Evolutionary conservation across 305 asterid species (phyloP).

Genomic region (Andrographis paniculata): DNA sequence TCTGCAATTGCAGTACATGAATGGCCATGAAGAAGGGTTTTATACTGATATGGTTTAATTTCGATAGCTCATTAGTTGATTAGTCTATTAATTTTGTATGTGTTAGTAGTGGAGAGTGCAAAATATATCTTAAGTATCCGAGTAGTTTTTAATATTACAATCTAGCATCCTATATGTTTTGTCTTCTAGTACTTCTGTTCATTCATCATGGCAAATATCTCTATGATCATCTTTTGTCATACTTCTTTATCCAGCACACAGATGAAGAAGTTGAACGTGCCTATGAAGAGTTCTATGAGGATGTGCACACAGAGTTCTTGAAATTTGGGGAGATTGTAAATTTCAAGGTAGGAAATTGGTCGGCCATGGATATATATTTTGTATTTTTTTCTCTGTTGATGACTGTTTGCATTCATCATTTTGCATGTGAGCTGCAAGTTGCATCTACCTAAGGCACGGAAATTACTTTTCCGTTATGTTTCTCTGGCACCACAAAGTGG

Average conservation of each 20-base stretch:
- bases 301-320: conserved; percentile 94
- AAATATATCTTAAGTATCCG: not conserved
- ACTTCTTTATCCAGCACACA: conserved; percentile 53
- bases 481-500: conserved; percentile 12
- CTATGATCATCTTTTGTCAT: conserved; percentile 27
- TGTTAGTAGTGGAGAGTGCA: conserved; percentile 1
- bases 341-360: conserved; percentile 62
- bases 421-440: too few species aligned
- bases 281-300: conserved; percentile 96
- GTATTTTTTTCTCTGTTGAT: too few species aligned
- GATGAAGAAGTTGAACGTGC: conserved; percentile 87
- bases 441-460: too few species aligned
- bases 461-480: not conserved
- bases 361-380: too few species aligned
- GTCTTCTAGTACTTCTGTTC: conserved; percentile 16
- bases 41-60: too few species aligned
- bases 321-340: conserved; percentile 91
- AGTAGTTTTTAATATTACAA: conserved; percentile 1
- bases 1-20: too few species aligned
- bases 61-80: too few species aligned
- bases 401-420: too few species aligned
- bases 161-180: conserved; percentile 8
- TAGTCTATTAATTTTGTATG: not conserved
- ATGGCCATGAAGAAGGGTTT: too few species aligned
- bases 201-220: conserved; percentile 18